These are phyloP conservation scores for Aspergillus vadensis DNA, from an alignment of 2,329 filamentous ascomycete species.

Conservation along the genomic window DNA sequence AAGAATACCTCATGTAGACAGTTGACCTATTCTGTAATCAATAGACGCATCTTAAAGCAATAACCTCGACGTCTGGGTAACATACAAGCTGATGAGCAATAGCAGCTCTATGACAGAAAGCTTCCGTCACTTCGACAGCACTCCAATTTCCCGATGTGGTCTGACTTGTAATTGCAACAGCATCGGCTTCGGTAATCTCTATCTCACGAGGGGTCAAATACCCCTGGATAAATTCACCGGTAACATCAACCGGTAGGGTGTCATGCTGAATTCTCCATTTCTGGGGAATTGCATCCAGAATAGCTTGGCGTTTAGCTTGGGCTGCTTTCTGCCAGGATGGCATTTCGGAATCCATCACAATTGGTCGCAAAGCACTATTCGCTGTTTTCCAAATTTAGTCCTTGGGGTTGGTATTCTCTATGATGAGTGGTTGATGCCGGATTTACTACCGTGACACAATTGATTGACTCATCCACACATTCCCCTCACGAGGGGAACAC, in stretches of 20 bases:
- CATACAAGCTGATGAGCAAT: slow-evolving; percentile 60
- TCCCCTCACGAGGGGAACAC: too few species aligned
- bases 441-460: too few species aligned
- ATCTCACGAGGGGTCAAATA: slow-evolving; percentile 57
- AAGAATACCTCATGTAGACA: slow-evolving; percentile 55
- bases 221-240: slow-evolving; percentile 57
- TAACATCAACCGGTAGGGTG: slow-evolving; percentile 24
- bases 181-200: slow-evolving; percentile 62
- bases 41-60: neutral
- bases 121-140: slow-evolving; percentile 56
- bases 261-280: neutral
- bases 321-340: neutral
- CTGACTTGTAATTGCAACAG: slow-evolving; percentile 57
- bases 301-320: neutral
- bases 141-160: slow-evolving; percentile 58
- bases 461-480: too few species aligned
- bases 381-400: too few species aligned
- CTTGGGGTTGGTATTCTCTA: too few species aligned
- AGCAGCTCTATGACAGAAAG: slow-evolving; percentile 59
- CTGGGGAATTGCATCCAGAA: neutral
- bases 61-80: neutral
- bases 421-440: too few species aligned
- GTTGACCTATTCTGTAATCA: slow-evolving; percentile 32
- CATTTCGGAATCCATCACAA: neutral
- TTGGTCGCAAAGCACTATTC: too few species aligned